Base-by-base conservation (phyloP, 306 rosid species). In the Trifolium subterraneum region DNA sequence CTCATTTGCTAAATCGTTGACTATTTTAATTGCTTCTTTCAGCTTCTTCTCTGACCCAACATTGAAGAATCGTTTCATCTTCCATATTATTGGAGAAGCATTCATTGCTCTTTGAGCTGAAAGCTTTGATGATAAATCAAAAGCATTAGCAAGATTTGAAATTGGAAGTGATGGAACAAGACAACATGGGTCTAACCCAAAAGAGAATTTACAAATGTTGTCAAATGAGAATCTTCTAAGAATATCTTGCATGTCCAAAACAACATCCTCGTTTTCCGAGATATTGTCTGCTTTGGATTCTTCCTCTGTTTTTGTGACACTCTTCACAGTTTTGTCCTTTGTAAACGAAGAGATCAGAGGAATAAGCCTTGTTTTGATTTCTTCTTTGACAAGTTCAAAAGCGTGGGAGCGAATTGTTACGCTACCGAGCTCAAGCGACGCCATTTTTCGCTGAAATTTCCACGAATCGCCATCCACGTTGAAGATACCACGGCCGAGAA, bases 171-270 rank as follows among this genome's bases (percentile, higher is more conserved):
- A 80, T 0, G 82, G 64, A 0, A 51, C 20, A 27, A 94, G 89
- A 52, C 99, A 88, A 3, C 87, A 90, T 0, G 96, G 99, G 88
- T 94, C 99, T 8, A 92, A 33, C 0, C 98, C 98, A 60, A 93
- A 93, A 0, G 97, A 93, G 72, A 93, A 91, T 15, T 68, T 73
- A 31, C 91, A 89, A 11, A 90, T 93, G 65, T 76, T 87, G 79
- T 90, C 97, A 71, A 94, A 94, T 0, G 97, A 92, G 68, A 94
- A 92, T 3, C 97, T 56, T 4, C 90, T 76, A 0, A 94, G 74
- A 2, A 94, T 80, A 72, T 94, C 99, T 29, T 94, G 97, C 4
- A 94, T 19, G 50, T 94, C 98, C 10, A 93, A 4, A 8, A 84
- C 3, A 8, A 72, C 71, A 6, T 3, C 36, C 19, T 63, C 18